Percentiles rank a stretch among this genome's conserved stretches.
Conservation (phyloP, 2,329 filamentous ascomycete species). For the Furcasterigmium sp. region DNA sequence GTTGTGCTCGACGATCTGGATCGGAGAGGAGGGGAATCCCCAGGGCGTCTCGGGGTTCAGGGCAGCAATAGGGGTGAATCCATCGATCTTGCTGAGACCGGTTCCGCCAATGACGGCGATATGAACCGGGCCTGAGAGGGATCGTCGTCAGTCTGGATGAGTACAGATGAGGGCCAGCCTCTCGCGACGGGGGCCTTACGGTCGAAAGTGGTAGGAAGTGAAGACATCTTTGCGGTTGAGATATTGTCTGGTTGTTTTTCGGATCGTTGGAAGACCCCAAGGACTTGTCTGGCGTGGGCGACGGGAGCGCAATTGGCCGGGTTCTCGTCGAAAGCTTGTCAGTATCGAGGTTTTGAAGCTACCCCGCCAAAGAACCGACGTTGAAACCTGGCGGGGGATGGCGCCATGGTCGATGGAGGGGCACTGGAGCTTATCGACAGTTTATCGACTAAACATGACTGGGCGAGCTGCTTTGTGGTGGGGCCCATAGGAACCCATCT, state of each 20-base stretch:
- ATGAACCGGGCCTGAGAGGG: constrained; percentile 59
- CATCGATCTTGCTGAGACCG: constrained; percentile 79
- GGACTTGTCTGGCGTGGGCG: neutral
- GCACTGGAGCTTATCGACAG: too few relatives aligned
- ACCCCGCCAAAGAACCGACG: constrained; percentile 13
- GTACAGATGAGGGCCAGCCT: too few relatives aligned
- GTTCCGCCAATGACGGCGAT: constrained; percentile 94
- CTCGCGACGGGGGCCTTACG: constrained; percentile 33
- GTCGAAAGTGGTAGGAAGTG: constrained; percentile 54
- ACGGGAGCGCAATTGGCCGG: neutral
- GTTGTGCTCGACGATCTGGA: constrained; percentile 84
- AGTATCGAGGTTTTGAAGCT: constrained; percentile 1
- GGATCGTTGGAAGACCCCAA: too few relatives aligned
- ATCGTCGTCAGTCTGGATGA: constrained; percentile 6
- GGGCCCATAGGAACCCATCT: too few relatives aligned
- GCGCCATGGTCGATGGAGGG: constrained; percentile 9
- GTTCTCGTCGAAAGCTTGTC: neutral
- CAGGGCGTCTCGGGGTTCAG: constrained; percentile 79
- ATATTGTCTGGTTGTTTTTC: neutral
- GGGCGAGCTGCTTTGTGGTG: too few relatives aligned
- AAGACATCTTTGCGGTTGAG: constrained; percentile 34
- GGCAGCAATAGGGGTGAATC: constrained; percentile 78
- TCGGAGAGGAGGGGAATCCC: constrained; percentile 70
- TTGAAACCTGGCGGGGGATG: constrained; percentile 7
- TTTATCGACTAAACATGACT: too few relatives aligned